These are phyloP conservation scores for Prunus davidiana DNA, from an alignment of 306 rosid species.

Conservation along the genomic window DNA sequence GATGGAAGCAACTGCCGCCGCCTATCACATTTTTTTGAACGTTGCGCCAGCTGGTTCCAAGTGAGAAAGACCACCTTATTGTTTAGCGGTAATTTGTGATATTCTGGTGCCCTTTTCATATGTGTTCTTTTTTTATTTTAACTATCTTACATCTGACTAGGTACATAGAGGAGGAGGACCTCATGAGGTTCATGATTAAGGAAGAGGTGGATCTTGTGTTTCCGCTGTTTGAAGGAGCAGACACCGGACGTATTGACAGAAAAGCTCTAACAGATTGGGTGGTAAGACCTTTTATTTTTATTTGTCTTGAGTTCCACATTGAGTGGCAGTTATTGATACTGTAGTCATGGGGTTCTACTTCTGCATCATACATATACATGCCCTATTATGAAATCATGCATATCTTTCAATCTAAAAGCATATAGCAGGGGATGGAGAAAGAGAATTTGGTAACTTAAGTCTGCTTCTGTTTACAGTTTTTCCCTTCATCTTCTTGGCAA, in stretches of 20 bases:
- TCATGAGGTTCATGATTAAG: conserved; percentile 71
- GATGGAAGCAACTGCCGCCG: conserved; percentile 91
- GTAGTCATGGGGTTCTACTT: background rate
- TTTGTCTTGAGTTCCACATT: background rate
- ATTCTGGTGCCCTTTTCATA: background rate
- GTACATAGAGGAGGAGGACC: conserved; percentile 72
- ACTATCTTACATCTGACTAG: conserved; percentile 31
- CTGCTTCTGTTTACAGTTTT: conserved; percentile 2
- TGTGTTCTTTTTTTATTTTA: conserved; percentile 10
- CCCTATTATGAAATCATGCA: background rate
- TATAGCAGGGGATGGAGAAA: background rate
- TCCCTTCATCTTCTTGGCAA: background rate
- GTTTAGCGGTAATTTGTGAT: background rate
- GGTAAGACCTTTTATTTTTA: conserved; percentile 47
- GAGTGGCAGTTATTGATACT: background rate
- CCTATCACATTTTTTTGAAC: conserved; percentile 65
- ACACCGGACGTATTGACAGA: conserved; percentile 51
- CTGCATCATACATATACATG: background rate
- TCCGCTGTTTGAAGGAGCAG: conserved; percentile 55
- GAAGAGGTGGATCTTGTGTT: conserved; percentile 72
- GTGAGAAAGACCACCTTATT: conserved; percentile 44
- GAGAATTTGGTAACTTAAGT: background rate
- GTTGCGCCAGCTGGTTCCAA: conserved; percentile 58
- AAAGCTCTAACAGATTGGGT: conserved; percentile 73
- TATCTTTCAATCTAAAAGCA: background rate